These are phyloP conservation scores for Hypericum androsaemum DNA, from an alignment of 345 rosid species.

Conservation along the genomic window DNA sequence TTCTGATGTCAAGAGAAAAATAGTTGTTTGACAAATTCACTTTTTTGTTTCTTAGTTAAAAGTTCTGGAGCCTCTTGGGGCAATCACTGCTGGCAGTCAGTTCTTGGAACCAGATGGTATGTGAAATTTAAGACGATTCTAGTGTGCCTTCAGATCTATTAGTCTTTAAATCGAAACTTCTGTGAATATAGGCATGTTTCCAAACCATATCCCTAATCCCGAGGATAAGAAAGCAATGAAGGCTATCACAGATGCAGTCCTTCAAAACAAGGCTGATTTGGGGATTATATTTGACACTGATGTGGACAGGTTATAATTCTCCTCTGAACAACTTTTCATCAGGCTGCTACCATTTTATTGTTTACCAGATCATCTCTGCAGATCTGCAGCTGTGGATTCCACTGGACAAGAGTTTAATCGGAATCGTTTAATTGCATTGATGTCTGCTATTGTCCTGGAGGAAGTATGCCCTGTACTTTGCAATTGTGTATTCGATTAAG, in stretches of 20 bases:
- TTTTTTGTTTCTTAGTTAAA: conserved; percentile 48
- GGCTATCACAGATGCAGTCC: conserved; percentile 83
- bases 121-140: conserved; percentile 5
- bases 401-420: conserved; percentile 80
- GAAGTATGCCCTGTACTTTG: conserved; percentile 47
- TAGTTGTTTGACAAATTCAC: not conserved
- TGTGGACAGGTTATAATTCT: conserved; percentile 65
- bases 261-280: conserved; percentile 77
- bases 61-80: conserved; percentile 96
- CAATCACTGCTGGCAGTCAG: conserved; percentile 83
- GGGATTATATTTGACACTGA: conserved; percentile 99
- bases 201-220: conserved; percentile 96
- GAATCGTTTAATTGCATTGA: conserved; percentile 80
- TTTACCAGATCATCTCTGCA: conserved; percentile 10
- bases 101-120: conserved; percentile 97
- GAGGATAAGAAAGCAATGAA: conserved; percentile 92
- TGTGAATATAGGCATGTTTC: conserved; percentile 62
- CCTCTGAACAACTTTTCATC: not conserved
- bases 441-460: conserved; percentile 90
- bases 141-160: conserved; percentile 7
- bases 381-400: conserved; percentile 99
- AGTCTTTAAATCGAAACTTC: conserved; percentile 1
- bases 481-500: conserved; percentile 7
- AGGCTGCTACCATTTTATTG: not conserved
- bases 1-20: not conserved